These are phyloP conservation scores for Termitomyces sp. DNA, from an alignment of 768 basidiomycete species.

Conservation along the genomic window DNA sequence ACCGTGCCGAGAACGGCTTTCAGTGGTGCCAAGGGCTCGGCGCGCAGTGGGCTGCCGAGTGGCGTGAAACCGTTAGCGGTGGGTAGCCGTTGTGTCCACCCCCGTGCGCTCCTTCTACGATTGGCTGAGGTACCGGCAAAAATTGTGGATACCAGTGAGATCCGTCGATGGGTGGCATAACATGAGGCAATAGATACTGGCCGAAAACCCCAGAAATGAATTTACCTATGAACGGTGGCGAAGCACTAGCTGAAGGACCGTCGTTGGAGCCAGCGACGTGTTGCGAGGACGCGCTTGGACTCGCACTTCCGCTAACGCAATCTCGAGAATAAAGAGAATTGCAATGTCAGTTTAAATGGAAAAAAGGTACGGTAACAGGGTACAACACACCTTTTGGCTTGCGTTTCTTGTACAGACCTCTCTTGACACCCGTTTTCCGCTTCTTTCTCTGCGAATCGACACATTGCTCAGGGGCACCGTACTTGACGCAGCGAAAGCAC, in stretches of 20 bases:
- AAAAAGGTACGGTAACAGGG: constrained; percentile 14
- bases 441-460: constrained; percentile 90
- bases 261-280: constrained; percentile 37
- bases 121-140: constrained; percentile 16
- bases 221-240: constrained; percentile 40
- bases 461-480: constrained; percentile 83
- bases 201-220: constrained; percentile 55
- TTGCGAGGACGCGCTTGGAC: constrained; percentile 29
- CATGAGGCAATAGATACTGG: constrained; percentile 44
- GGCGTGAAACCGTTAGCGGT: no score
- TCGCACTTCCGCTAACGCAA: constrained; percentile 53
- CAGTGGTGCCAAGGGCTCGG: no score
- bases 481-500: constrained; percentile 90
- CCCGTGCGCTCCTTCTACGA: constrained; percentile 13
- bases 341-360: constrained; percentile 19
- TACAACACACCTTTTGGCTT: constrained; percentile 73
- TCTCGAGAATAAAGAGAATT: constrained; percentile 43
- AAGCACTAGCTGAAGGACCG: constrained; percentile 32
- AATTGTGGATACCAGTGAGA: constrained; percentile 38
- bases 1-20: no score
- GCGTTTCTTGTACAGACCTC: constrained; percentile 94
- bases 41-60: no score
- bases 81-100: constrained; percentile 14
- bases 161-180: constrained; percentile 47
- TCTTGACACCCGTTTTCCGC: constrained; percentile 81